phyloP scores from a whole-genome alignment of 345 rosid genomes.

The Luvunga scandens region DNA sequence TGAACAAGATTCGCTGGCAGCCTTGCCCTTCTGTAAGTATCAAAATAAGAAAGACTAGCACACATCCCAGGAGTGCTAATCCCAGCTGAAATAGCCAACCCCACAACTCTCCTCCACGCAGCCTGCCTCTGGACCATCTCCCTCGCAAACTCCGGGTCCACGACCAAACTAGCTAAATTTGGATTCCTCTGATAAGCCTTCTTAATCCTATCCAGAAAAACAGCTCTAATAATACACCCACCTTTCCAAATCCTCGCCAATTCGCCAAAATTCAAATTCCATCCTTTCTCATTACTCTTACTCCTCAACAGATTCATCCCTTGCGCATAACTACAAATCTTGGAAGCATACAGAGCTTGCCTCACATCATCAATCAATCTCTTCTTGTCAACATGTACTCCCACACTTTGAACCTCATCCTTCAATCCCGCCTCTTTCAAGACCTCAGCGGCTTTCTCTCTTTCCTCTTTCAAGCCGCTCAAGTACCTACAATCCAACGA shows the following conservation, averaged over 20 bases:
- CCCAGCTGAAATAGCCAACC: conserved; percentile 83
- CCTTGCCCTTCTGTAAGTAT: conserved; percentile 87
- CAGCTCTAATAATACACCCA: conserved; percentile 93
- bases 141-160: conserved; percentile 91
- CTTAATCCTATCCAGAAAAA: conserved; percentile 97
- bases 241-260: conserved; percentile 98
- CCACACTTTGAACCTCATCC: conserved; percentile 54
- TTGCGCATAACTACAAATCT: conserved; percentile 92
- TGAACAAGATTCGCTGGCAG: conserved; percentile 90
- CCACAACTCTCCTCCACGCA: conserved; percentile 98
- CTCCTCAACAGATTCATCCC: conserved; percentile 96
- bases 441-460: conserved; percentile 57
- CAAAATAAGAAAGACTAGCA: conserved; percentile 90
- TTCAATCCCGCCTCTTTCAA: conserved; percentile 79
- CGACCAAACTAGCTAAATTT: conserved; percentile 76
- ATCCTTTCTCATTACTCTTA: conserved; percentile 71
- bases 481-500: conserved; percentile 85
- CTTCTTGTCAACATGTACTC: conserved; percentile 65
- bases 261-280: conserved; percentile 90
- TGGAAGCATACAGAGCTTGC: conserved; percentile 87
- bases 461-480: conserved; percentile 93
- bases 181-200: conserved; percentile 92
- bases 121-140: conserved; percentile 99
- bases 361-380: conserved; percentile 92
- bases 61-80: conserved; percentile 98